These are phyloP conservation scores for Globomyces sp. DNA, from an alignment of 371 early-diverging fungal genomes.

Conservation along the genomic window DNA sequence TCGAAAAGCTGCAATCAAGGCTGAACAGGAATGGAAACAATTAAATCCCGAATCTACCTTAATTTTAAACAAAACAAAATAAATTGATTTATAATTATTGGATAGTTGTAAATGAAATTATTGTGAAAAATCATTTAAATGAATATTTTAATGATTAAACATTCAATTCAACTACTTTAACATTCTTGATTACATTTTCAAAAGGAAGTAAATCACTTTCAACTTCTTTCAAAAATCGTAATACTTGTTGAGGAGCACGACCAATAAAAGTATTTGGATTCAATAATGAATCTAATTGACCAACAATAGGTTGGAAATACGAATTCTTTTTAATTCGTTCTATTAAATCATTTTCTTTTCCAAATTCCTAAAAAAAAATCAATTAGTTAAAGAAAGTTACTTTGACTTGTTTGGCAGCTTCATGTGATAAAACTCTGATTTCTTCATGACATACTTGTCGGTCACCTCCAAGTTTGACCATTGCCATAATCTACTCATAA, in stretches of 20 bases:
- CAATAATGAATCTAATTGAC: slow-evolving; percentile 72
- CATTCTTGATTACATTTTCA: slow-evolving; percentile 42
- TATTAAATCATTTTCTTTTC: slow-evolving; percentile 92
- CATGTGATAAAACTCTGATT: slow-evolving; percentile 92
- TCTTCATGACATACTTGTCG: slow-evolving; percentile 95
- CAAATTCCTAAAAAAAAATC: slow-evolving; percentile 65
- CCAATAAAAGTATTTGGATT: slow-evolving; percentile 94
- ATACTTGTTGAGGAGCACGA: slow-evolving; percentile 93
- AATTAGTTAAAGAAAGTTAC: too few relatives aligned
- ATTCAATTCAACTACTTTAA: slow-evolving; percentile 40
- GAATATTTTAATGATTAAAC: slow-evolving; percentile 28
- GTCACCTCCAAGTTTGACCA: slow-evolving; percentile 92
- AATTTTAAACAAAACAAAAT: not conserved
- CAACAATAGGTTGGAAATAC: slow-evolving; percentile 88
- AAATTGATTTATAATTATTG: not conserved
- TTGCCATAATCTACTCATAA: slow-evolving; percentile 80
- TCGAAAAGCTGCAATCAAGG: slow-evolving; percentile 48
- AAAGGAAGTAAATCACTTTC: slow-evolving; percentile 82
- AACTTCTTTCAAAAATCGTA: slow-evolving; percentile 80
- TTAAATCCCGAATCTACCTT: slow-evolving; percentile 20
- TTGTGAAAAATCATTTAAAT: not conserved
- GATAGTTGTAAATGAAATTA: too few relatives aligned
- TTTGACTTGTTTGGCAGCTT: slow-evolving; percentile 86
- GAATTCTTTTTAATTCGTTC: slow-evolving; percentile 76
- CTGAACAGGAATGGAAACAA: slow-evolving; percentile 46